These are phyloP conservation scores for Colletotrichum lentis DNA, from an alignment of 2,329 filamentous ascomycete genomes.

Conservation along the genomic window DNA sequence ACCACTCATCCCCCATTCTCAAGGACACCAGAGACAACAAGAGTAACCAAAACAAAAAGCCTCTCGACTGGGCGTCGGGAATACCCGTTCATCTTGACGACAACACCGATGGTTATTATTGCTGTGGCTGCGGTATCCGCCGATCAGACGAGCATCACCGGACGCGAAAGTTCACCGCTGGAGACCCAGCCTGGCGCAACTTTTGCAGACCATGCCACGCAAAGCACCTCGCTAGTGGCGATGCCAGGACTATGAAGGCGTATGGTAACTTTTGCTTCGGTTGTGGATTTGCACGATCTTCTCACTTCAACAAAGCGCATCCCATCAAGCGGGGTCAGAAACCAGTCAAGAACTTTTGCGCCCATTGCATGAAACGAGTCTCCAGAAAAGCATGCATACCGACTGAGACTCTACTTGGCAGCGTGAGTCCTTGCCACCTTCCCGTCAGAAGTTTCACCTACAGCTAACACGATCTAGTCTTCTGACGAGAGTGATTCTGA, in stretches of 20 bases:
- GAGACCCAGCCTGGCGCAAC: constrained; percentile 36
- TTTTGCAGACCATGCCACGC: constrained; percentile 34
- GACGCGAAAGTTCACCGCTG: constrained; percentile 22
- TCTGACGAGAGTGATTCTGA: constrained; percentile 27
- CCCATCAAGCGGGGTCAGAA: constrained; percentile 42
- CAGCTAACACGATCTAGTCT: constrained; percentile 22
- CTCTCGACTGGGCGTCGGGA: constrained; percentile 20
- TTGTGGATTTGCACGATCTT: constrained; percentile 49
- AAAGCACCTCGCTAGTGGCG: constrained; percentile 20
- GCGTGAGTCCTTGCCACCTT: neutral
- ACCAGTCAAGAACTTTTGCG: constrained; percentile 48
- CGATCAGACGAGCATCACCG: constrained; percentile 34
- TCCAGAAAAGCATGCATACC: constrained; percentile 12
- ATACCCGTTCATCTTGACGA: constrained; percentile 33
- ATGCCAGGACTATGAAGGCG: constrained; percentile 8
- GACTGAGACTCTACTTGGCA: constrained; percentile 26
- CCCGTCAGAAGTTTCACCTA: neutral
- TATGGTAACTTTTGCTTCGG: constrained; percentile 45
- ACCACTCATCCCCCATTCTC: neutral
- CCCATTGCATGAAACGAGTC: constrained; percentile 44
- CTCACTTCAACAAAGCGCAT: constrained; percentile 47
- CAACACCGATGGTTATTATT: constrained; percentile 37
- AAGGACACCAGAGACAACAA: neutral
- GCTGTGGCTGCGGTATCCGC: constrained; percentile 37
- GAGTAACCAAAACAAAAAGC: neutral